Percentiles rank a stretch among this genome's conserved stretches.
Conservation (phyloP, 2,329 filamentous ascomycete species). For the Fusarium algeriense region DNA sequence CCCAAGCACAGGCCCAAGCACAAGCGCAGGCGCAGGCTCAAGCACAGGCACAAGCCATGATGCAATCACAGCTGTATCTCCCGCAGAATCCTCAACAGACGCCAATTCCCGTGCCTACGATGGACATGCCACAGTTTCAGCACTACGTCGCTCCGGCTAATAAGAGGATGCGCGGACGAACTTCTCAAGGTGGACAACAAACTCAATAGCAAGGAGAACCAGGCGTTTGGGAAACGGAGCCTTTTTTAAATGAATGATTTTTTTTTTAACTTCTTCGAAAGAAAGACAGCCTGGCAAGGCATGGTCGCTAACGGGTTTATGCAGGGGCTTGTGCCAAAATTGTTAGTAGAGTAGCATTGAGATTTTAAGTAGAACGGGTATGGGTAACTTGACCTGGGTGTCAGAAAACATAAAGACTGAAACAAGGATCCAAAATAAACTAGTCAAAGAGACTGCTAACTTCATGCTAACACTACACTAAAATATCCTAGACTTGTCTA, state of each 20-base stretch:
- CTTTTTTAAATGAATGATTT: background rate
- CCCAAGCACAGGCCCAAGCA: constrained; percentile 41
- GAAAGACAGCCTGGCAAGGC: constrained; percentile 7
- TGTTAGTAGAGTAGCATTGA: constrained; percentile 33
- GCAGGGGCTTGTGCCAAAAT: constrained; percentile 22
- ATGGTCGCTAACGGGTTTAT: constrained; percentile 31
- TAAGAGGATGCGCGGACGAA: constrained; percentile 48
- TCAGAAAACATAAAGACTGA: background rate
- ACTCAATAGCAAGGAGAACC: constrained; percentile 13
- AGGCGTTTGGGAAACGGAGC: background rate
- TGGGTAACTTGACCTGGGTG: background rate
- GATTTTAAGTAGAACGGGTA: background rate
- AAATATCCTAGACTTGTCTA: too few species aligned
- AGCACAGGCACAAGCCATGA: constrained; percentile 44
- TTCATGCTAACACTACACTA: background rate
- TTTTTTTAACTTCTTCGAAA: background rate
- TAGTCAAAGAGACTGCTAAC: background rate
- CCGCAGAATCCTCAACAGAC: constrained; percentile 43
- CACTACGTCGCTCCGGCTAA: constrained; percentile 49
- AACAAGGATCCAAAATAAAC: background rate
- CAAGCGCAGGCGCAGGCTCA: constrained; percentile 46
- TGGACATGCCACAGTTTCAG: constrained; percentile 48
- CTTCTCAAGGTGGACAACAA: constrained; percentile 41
- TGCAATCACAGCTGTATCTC: constrained; percentile 49
- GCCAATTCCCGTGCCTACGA: constrained; percentile 46